Evolutionary conservation across 1,284 basidiomycete species (phyloP).

Genomic region (Irpex sp.): DNA sequence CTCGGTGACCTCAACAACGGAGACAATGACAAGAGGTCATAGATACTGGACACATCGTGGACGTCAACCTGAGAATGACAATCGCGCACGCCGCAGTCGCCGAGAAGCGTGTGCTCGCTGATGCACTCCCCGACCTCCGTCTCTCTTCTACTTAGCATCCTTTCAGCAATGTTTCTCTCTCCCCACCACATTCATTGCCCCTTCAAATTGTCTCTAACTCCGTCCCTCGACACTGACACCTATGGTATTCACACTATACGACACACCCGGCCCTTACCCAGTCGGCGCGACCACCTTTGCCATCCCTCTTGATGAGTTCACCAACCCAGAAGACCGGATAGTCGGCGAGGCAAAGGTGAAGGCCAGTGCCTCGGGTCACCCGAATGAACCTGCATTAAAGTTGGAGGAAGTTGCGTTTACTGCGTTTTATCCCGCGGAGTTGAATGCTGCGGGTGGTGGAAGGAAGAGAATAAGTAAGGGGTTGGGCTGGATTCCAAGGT

Average conservation of each 20-base stretch:
- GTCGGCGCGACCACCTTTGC: slow-evolving; percentile 56
- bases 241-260: slow-evolving; percentile 40
- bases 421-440: slow-evolving; percentile 51
- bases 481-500: slow-evolving; percentile 52
- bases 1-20: neutral
- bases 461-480: slow-evolving; percentile 33
- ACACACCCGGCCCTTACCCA: slow-evolving; percentile 39
- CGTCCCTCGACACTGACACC: neutral
- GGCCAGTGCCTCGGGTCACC: slow-evolving; percentile 17
- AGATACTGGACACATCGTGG: neutral
- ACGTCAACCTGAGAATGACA: neutral
- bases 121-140: neutral
- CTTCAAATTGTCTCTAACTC: neutral
- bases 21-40: neutral
- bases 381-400: slow-evolving; percentile 37
- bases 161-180: neutral
- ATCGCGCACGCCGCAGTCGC: neutral
- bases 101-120: neutral
- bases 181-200: neutral
- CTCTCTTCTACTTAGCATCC: neutral
- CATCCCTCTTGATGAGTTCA: slow-evolving; percentile 29
- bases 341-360: slow-evolving; percentile 40
- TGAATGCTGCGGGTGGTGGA: neutral
- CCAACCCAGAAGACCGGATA: slow-evolving; percentile 23
- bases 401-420: slow-evolving; percentile 58